These are phyloP conservation scores for Zychaea mexicana DNA, from an alignment of 371 early-diverging fungal species.

Conservation along the genomic window DNA sequence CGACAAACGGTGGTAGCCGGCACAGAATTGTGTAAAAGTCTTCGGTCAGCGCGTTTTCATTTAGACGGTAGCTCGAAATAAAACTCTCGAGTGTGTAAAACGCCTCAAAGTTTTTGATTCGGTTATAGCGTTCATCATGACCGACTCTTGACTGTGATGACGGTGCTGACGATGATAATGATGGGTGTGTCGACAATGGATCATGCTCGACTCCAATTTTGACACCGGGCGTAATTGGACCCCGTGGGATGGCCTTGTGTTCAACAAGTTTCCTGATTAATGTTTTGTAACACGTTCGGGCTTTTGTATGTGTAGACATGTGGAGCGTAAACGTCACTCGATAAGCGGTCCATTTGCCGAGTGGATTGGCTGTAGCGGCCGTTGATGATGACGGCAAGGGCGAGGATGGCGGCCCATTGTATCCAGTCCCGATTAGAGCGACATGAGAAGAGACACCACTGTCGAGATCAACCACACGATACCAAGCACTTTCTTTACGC, in stretches of 20 bases:
- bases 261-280: not conserved
- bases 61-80: not conserved
- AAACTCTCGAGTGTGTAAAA: slow-evolving; percentile 10
- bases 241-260: not conserved
- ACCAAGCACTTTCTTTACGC: not conserved
- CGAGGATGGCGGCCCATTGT: too few species aligned
- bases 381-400: too few species aligned
- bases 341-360: not conserved
- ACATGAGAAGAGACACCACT: too few species aligned
- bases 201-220: not conserved
- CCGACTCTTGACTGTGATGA: not conserved
- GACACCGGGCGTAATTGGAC: not conserved
- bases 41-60: not conserved
- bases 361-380: too few species aligned
- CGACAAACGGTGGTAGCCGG: not conserved
- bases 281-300: not conserved
- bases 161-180: not conserved
- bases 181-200: too few species aligned
- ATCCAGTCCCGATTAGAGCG: too few species aligned
- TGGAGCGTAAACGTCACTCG: not conserved
- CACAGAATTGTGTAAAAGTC: not conserved
- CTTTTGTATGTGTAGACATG: not conserved
- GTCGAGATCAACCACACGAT: not conserved
- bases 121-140: not conserved
- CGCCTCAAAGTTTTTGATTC: slow-evolving; percentile 2